Evolutionary conservation across 306 rosid genomes (phyloP).

Genomic region (Dryas octopetala): DNA sequence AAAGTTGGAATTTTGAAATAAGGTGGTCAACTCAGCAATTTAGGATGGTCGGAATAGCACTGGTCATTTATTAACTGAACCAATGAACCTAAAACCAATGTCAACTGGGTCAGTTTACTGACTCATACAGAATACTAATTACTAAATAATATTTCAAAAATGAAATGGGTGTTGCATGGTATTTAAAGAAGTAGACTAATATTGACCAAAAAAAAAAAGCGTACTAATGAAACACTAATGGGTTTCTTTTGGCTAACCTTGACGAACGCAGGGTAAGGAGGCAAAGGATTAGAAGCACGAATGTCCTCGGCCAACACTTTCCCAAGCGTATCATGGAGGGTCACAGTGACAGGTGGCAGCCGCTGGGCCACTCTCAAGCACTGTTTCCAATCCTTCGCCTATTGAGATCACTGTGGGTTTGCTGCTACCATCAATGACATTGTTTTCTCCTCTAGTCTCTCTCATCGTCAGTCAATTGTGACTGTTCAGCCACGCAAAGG

Average conservation of each 20-base stretch:
- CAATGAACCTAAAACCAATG: too few relatives aligned
- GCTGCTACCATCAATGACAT: neutral
- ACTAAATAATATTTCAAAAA: too few relatives aligned
- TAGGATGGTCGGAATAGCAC: too few relatives aligned
- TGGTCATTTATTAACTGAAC: too few relatives aligned
- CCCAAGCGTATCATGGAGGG: slow-evolving; percentile 68
- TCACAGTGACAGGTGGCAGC: slow-evolving; percentile 53
- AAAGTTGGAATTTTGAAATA: too few relatives aligned
- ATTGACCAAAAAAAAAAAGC: too few relatives aligned
- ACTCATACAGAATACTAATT: too few relatives aligned
- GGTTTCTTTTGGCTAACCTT: slow-evolving; percentile 42
- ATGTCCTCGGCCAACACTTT: slow-evolving; percentile 70
- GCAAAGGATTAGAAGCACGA: slow-evolving; percentile 69
- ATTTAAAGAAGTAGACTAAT: too few relatives aligned
- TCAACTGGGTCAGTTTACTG: too few relatives aligned
- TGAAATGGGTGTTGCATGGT: too few relatives aligned
- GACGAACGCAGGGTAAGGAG: slow-evolving; percentile 75
- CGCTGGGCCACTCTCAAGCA: slow-evolving; percentile 54
- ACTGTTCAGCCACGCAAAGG: neutral
- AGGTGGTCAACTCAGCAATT: too few relatives aligned
- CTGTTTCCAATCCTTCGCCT: slow-evolving; percentile 48
- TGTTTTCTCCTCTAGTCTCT: neutral
- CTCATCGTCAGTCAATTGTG: neutral
- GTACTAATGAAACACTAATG: too few relatives aligned
- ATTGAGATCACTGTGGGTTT: slow-evolving; percentile 42